Evolutionary conservation across 1,284 basidiomycete species (phyloP).

Genomic region (Tremellales sp.): DNA sequence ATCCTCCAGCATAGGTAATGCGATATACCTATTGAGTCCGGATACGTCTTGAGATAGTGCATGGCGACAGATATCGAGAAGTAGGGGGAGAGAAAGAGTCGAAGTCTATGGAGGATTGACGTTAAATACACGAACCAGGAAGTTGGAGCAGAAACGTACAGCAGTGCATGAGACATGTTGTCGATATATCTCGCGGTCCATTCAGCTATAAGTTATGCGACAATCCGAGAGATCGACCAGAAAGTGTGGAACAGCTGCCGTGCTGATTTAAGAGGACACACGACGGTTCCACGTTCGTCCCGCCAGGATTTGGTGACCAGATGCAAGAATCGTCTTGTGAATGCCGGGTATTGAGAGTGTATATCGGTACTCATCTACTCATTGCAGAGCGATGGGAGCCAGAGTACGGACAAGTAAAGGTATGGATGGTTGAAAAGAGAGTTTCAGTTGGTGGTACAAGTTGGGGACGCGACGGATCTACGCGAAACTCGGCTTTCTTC

Average conservation of each 20-base stretch:
- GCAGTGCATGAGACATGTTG: slow-evolving; percentile 35
- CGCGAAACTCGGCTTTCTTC: too few relatives aligned
- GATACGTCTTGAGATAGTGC: slow-evolving; percentile 80
- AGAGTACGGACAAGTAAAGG: too few relatives aligned
- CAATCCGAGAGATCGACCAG: neutral
- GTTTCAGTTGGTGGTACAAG: too few relatives aligned
- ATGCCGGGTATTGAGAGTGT: neutral
- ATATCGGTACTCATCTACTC: too few relatives aligned
- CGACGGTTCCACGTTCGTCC: neutral
- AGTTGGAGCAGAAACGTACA: slow-evolving; percentile 15
- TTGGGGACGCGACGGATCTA: too few relatives aligned
- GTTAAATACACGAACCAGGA: neutral
- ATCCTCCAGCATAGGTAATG: slow-evolving; percentile 88
- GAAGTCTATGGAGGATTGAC: slow-evolving; percentile 51
- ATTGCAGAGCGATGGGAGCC: too few relatives aligned
- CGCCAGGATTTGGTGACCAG: neutral
- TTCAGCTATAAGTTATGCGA: neutral
- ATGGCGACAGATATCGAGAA: slow-evolving; percentile 89
- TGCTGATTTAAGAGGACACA: neutral
- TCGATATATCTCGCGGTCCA: neutral
- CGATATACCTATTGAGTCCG: slow-evolving; percentile 91
- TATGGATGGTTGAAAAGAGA: too few relatives aligned
- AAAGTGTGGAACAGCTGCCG: neutral
- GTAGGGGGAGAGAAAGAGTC: slow-evolving; percentile 85
- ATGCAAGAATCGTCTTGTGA: neutral